phyloP scores from a whole-genome alignment of 202 grass and related monocot species.

The Brachypodium distachyon region DNA sequence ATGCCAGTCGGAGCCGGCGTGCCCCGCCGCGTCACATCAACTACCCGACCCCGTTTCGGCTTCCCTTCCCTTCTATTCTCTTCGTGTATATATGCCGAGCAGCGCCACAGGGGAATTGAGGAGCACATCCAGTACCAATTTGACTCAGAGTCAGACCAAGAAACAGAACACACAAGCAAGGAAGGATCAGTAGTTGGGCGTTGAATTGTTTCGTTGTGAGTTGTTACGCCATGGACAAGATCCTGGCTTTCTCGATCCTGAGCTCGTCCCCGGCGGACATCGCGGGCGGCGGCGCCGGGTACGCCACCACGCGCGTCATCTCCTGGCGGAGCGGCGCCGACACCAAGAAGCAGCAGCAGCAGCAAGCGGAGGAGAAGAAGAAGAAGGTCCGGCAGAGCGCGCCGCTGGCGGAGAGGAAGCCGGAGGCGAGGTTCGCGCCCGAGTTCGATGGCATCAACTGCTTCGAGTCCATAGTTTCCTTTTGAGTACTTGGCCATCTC shows the following conservation, averaged over 20 bases:
- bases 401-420: background rate
- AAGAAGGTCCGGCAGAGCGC: background rate
- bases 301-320: conserved; percentile 14
- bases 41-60: conserved; percentile 10
- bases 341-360: background rate
- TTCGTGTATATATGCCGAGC: background rate
- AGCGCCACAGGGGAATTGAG: rapidly evolving
- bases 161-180: background rate
- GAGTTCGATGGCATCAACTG: conserved; percentile 73
- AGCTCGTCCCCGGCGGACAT: conserved; percentile 58
- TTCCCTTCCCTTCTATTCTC: background rate
- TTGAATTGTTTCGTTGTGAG: too few species aligned
- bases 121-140: background rate
- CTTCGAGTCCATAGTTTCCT: conserved; percentile 57
- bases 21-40: background rate
- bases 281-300: background rate
- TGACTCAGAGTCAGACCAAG: background rate
- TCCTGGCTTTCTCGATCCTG: conserved; percentile 57
- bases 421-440: conserved; percentile 30
- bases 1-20: background rate
- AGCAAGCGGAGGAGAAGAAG: background rate
- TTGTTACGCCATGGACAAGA: conserved; percentile 48
- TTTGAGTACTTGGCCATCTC: background rate
- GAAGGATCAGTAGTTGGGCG: too few species aligned
- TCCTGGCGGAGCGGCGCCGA: conserved; percentile 12